Conservation (phyloP, 2,329 filamentous ascomycete species). For the Aspergillus proliferans region DNA sequence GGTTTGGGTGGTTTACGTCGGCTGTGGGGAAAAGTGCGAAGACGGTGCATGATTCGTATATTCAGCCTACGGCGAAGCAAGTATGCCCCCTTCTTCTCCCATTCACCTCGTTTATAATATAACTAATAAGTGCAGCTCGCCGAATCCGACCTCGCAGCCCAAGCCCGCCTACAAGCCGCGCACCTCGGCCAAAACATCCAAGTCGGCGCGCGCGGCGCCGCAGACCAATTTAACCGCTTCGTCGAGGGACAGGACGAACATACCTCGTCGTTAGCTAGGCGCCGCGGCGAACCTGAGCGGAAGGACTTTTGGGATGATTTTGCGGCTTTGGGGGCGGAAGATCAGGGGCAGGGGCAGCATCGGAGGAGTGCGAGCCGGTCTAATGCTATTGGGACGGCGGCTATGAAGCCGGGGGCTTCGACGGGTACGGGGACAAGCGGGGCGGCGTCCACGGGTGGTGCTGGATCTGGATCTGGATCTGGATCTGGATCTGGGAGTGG, state of each 20-base stretch:
- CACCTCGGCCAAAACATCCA: constrained; percentile 57
- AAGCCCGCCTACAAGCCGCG: constrained; percentile 55
- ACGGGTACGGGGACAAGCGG: constrained; percentile 8
- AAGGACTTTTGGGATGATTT: constrained; percentile 93
- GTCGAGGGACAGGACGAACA: constrained; percentile 64
- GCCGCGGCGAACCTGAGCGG: constrained; percentile 52
- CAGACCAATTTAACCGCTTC: constrained; percentile 76
- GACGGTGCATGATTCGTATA: constrained; percentile 81
- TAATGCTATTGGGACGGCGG: constrained; percentile 57
- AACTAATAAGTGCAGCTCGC: constrained; percentile 53
- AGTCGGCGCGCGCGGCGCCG: constrained; percentile 63
- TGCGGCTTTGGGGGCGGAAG: constrained; percentile 53
- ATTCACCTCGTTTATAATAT: constrained; percentile 2
- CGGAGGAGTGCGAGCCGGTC: constrained; percentile 31
- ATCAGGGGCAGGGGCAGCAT: constrained; percentile 14
- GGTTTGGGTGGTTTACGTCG: constrained; percentile 88
- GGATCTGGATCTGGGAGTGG: background rate
- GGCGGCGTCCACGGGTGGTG: constrained; percentile 1
- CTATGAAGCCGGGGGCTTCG: constrained; percentile 44
- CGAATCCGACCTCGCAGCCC: constrained; percentile 69
- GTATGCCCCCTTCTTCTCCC: constrained; percentile 42
- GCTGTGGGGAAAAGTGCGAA: constrained; percentile 87
- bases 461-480: background rate
- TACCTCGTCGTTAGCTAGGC: constrained; percentile 41
- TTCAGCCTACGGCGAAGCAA: constrained; percentile 87